Conservation (phyloP, 768 basidiomycete species). For the Lentinus tigrinus region DNA sequence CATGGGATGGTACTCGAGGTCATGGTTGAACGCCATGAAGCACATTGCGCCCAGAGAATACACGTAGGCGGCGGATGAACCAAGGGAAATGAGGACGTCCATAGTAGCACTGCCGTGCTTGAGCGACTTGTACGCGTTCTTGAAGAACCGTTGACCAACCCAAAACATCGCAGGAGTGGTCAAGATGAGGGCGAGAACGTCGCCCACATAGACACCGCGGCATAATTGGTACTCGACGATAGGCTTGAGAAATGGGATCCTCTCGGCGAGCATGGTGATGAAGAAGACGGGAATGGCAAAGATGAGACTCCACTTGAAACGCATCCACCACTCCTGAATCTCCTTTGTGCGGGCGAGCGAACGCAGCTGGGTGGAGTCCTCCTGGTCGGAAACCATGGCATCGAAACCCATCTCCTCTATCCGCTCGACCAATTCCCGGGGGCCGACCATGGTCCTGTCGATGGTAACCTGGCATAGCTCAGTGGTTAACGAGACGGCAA, state of each 20-base stretch:
- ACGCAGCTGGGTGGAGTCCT: constrained; percentile 79
- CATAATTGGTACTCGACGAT: constrained; percentile 52
- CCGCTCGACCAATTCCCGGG: constrained; percentile 85
- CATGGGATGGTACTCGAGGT: constrained; percentile 72
- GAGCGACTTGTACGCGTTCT: constrained; percentile 86
- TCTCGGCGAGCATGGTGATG: constrained; percentile 80
- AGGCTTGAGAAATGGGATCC: constrained; percentile 56
- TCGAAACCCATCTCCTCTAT: constrained; percentile 91
- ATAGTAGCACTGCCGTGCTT: constrained; percentile 91
- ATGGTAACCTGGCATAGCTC: constrained; percentile 76
- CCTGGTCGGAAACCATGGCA: constrained; percentile 78
- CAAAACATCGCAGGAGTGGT: constrained; percentile 94
- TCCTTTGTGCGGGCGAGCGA: constrained; percentile 89
- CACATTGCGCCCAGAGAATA: constrained; percentile 81
- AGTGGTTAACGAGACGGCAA: constrained; percentile 73
- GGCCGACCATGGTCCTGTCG: constrained; percentile 68
- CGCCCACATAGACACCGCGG: constrained; percentile 76
- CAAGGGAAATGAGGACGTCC: constrained; percentile 96
- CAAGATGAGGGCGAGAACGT: constrained; percentile 70
- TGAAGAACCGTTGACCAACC: constrained; percentile 86
- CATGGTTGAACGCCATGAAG: constrained; percentile 58
- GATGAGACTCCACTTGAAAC: constrained; percentile 68
- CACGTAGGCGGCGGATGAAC: constrained; percentile 90
- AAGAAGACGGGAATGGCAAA: constrained; percentile 97
- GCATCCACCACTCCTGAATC: constrained; percentile 82